Percentiles rank a stretch among this genome's conserved stretches.
Evolutionary conservation across 768 basidiomycete genomes (phyloP).

Genomic region (Auriscalpium vulgare): DNA sequence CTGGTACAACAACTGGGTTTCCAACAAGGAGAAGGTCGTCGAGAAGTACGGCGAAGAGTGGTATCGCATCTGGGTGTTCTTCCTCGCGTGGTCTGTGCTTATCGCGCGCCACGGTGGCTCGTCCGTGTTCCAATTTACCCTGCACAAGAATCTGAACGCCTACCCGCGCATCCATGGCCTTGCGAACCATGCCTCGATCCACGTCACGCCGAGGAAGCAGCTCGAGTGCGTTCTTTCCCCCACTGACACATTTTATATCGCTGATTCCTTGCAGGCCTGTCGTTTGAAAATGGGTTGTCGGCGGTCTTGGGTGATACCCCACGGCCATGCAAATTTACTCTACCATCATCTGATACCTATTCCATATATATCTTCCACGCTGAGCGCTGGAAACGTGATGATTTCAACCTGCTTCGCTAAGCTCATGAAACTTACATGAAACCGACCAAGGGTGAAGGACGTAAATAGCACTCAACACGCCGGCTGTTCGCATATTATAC

Average conservation of each 20-base stretch:
- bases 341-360: too few relatives aligned
- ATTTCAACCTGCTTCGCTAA: too few relatives aligned
- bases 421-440: too few relatives aligned
- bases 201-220: conserved; percentile 49
- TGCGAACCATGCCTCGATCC: conserved; percentile 72
- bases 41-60: conserved; percentile 88
- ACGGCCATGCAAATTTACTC: too few relatives aligned
- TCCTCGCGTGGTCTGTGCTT: conserved; percentile 91
- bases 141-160: conserved; percentile 97
- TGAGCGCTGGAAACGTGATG: too few relatives aligned
- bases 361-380: too few relatives aligned
- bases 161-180: conserved; percentile 89
- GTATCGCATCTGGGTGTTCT: conserved; percentile 96
- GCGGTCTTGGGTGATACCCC: too few relatives aligned
- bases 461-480: too few relatives aligned
- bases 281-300: not conserved
- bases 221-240: conserved; percentile 33
- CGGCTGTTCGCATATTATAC: too few relatives aligned
- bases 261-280: not conserved
- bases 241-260: not conserved
- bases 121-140: conserved; percentile 93
- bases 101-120: conserved; percentile 80
- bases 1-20: conserved; percentile 98
- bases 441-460: too few relatives aligned
- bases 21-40: conserved; percentile 83